Base-by-base conservation (phyloP, 176 grass and related monocot species). In the Aechmea fasciata region DNA sequence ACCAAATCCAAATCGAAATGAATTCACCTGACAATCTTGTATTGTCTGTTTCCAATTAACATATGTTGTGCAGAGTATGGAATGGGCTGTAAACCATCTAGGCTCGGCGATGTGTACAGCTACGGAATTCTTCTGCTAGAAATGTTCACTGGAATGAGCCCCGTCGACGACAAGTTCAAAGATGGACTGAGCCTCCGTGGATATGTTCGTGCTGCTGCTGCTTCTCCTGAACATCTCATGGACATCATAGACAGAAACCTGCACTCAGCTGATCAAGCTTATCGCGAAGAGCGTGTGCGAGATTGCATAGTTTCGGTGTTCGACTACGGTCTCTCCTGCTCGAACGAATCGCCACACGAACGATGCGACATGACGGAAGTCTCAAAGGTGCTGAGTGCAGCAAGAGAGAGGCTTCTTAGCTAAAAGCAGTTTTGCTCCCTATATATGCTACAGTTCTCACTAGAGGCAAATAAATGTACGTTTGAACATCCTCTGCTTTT, bases 171-270 rank as follows among this genome's bases (percentile, higher is more conserved):
- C 57, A 26, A 50, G 71, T 74, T 74, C 4, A 13, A 9, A 47
- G 57, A 74, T 18, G 57, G 57, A 1, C 10, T 51, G 1, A 65
- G 57, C n/a, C 57, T 74, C 9, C 59, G 10, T 3, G 64, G 73
- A 28, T 77, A 77, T 1, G 77, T 73, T 18, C 22, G 9, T 72
- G 24, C 9, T 20, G n/a, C 67, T 73, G 14, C 66, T 87, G 24
- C 77, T 57, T 11, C 22, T 23, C 22, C 22, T 0, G 9, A 75
- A 5, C 50, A 57, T 5, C 3, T 71, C 3, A 9, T 18, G 3
- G 59, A 52, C 47, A 68, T 47, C 8, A 68, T 2, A 10, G 53
- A 57, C 17, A 13, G 1, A 57, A 15, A 57, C 53, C 12, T 57
- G 14, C 53, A 4, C 13, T 4, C 22, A 23, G 22, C 22, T 23